Percentiles rank a stretch among this genome's conserved stretches.
These are phyloP conservation scores for Babesia divergens DNA, from an alignment of 169 alveolate species.

Conservation along the genomic window DNA sequence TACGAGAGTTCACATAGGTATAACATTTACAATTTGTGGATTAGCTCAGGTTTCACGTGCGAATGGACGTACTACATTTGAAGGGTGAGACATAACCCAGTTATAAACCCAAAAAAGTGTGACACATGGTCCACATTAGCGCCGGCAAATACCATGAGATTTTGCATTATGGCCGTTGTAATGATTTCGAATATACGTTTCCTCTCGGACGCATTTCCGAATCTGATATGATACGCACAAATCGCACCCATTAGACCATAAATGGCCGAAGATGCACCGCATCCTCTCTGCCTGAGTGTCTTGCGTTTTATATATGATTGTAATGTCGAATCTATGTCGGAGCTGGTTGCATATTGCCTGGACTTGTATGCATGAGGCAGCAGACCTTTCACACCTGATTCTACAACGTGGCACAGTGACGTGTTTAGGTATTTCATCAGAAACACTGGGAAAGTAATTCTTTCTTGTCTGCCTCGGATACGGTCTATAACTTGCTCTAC, in stretches of 20 bases:
- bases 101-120: slow-evolving; percentile 57
- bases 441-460: slow-evolving; percentile 23
- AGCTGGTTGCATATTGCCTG: neutral
- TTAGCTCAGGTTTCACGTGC: too few species aligned
- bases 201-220: slow-evolving; percentile 13
- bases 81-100: slow-evolving; percentile 30
- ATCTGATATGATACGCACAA: slow-evolving; percentile 26
- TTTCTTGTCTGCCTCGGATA: slow-evolving; percentile 4
- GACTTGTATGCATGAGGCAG: neutral
- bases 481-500: slow-evolving; percentile 43
- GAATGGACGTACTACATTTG: too few species aligned
- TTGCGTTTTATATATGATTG: slow-evolving; percentile 5
- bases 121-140: slow-evolving; percentile 53
- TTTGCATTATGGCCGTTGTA: slow-evolving; percentile 18
- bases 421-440: slow-evolving; percentile 25
- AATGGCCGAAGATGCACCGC: slow-evolving; percentile 63
- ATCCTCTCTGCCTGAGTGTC: neutral
- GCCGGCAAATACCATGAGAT: slow-evolving; percentile 14
- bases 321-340: neutral
- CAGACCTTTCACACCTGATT: neutral
- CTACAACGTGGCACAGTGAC: slow-evolving; percentile 5
- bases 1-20: too few species aligned
- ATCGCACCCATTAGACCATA: slow-evolving; percentile 65
- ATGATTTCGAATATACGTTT: slow-evolving; percentile 10
- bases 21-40: too few species aligned